These are phyloP conservation scores for Chiua virens DNA, from an alignment of 768 basidiomycete genomes.

Conservation along the genomic window DNA sequence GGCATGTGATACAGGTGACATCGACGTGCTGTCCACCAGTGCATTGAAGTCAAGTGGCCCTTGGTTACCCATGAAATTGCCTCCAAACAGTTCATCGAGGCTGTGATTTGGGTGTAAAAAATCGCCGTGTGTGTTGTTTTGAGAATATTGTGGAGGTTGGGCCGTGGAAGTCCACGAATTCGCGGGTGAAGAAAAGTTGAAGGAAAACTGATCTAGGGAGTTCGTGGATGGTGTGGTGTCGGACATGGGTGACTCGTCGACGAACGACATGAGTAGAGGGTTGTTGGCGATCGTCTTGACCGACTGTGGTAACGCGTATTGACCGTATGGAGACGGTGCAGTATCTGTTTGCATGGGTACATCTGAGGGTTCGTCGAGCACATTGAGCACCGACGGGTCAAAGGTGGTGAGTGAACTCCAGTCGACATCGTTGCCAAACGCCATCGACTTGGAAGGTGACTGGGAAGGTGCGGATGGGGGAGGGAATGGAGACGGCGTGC, in stretches of 20 bases:
- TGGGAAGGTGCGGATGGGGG: slow-evolving; percentile 31
- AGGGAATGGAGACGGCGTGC: slow-evolving; percentile 21
- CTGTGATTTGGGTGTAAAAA: slow-evolving; percentile 23
- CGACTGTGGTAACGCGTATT: slow-evolving; percentile 43
- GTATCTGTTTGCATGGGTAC: slow-evolving; percentile 61
- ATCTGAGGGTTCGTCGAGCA: slow-evolving; percentile 63
- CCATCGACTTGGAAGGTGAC: slow-evolving; percentile 26
- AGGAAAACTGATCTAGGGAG: slow-evolving; percentile 42
- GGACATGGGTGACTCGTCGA: slow-evolving; percentile 45
- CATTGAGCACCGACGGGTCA: slow-evolving; percentile 64
- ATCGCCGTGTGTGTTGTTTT: slow-evolving; percentile 22
- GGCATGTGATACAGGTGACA: slow-evolving; percentile 50
- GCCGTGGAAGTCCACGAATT: slow-evolving; percentile 21
- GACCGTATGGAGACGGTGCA: slow-evolving; percentile 46
- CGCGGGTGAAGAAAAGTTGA: slow-evolving; percentile 43
- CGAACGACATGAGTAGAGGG: slow-evolving; percentile 83
- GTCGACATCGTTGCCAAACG: slow-evolving; percentile 40
- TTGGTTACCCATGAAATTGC: slow-evolving; percentile 33
- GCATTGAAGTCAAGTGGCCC: slow-evolving; percentile 34
- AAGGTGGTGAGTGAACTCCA: slow-evolving; percentile 70
- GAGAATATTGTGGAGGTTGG: slow-evolving; percentile 18
- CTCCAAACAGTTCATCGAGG: slow-evolving; percentile 50
- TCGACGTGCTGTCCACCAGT: slow-evolving; percentile 31
- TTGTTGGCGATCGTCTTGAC: slow-evolving; percentile 84
- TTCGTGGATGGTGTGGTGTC: slow-evolving; percentile 17